Base-by-base conservation (phyloP, 169 alveolate species). In the Plasmodium reichenowi region DNA sequence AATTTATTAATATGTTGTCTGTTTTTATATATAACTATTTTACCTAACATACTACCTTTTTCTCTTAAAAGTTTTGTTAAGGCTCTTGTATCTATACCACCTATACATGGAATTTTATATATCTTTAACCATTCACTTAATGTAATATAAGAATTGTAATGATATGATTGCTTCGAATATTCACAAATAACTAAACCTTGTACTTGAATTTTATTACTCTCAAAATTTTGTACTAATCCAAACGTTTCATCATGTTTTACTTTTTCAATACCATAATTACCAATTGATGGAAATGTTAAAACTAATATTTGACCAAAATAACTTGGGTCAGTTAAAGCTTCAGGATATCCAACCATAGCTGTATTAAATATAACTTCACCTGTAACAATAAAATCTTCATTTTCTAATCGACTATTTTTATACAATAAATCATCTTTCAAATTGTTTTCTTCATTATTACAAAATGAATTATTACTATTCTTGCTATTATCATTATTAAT, bases 351-450 rank as follows among this genome's bases (percentile, higher is more conserved):
- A 50, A 95, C 96, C 97, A 95, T 94, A 20, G 96, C 95, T 8
- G 98, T 96, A 78, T 95, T 91, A 93, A 96, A 96, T 62, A 96
- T 97, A 59, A 94, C 95, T 88, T 95, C 97, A 15, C 98, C 98
- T 43, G 89, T 78, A 24, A 78, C 89, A 26, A 78, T 78, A 78
- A 63, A 78, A 47, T 78, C 89, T n/a, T 78, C 89, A 78, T 78
- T 78, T 78, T 78, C 89, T 15, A 59, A 48, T 78, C 22, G 50
- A 59, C 89, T 78, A 29, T 67, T 54, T 15, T 48, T 78, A 66
- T 64, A 78, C 29, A 78, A 32, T 6, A 50, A 7, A 78, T 78
- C 89, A 20, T 78, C 89, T 13, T 64, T 78, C 32, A 78, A 13
- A 48, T 71, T 5, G 15, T 52, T 29, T 5, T 38, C 47, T 5